Conservation (phyloP, 169 alveolate genomes). For the Plasmodium adleri region DNA sequence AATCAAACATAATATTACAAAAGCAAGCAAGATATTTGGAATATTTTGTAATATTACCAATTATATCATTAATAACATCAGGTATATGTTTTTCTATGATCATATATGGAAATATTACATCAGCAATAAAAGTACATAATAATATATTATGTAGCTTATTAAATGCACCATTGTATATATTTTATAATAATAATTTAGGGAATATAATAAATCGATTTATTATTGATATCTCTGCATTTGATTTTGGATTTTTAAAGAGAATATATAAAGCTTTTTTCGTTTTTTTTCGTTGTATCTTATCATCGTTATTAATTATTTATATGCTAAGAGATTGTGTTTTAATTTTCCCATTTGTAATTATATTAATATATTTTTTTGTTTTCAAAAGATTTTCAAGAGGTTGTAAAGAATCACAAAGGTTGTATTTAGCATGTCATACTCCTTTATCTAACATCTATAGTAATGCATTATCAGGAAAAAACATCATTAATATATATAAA, state of each 20-base stretch:
- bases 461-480: slow-evolving; percentile 76
- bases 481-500: slow-evolving; percentile 67
- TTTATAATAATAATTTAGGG: slow-evolving; percentile 78
- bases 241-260: slow-evolving; percentile 79
- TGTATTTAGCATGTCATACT: slow-evolving; percentile 76
- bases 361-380: slow-evolving; percentile 61
- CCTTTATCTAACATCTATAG: slow-evolving; percentile 81
- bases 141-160: slow-evolving; percentile 57
- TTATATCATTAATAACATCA: slow-evolving; percentile 44
- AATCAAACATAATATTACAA: slow-evolving; percentile 23
- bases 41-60: slow-evolving; percentile 49
- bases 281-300: slow-evolving; percentile 61
- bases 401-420: slow-evolving; percentile 82
- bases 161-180: slow-evolving; percentile 77
- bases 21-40: slow-evolving; percentile 29
- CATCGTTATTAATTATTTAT: slow-evolving; percentile 44
- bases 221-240: slow-evolving; percentile 78
- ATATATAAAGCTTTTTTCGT: slow-evolving; percentile 70
- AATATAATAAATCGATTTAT: slow-evolving; percentile 78
- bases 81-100: slow-evolving; percentile 39
- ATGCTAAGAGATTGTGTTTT: slow-evolving; percentile 70
- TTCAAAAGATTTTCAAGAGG: slow-evolving; percentile 72
- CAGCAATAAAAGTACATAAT: slow-evolving; percentile 78
- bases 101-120: slow-evolving; percentile 72
- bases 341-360: slow-evolving; percentile 34